Base-by-base conservation (phyloP, 1,139 yeast genomes). In the Taiozyma sp. region DNA sequence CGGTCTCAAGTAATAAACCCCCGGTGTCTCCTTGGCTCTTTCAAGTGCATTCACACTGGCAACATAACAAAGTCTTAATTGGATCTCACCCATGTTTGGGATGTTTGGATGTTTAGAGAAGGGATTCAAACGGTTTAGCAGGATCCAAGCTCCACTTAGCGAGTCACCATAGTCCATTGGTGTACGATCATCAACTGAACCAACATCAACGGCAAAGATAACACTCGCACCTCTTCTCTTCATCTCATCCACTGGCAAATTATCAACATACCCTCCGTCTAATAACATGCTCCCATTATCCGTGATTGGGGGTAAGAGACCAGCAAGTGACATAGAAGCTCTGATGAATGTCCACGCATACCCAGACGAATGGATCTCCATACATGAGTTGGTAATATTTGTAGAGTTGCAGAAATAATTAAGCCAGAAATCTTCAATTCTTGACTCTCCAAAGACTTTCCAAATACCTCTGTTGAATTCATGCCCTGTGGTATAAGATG, bases 281-380 rank as follows among this genome's bases (percentile, higher is more conserved):
- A 93, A 72, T 39, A 93, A 71, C 98, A 93, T 93, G 44, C 88
- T 83, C 0, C 99, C 99, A 53, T 89, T 83, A 59, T 87, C 92
- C 2, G 93, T 78, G 16, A 95, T 83, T 0, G 96, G 96, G 3
- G 99, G 99, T 30, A 93, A 73, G 39, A 93, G 72, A 0, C 99
- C 97, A 1, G 99, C 98, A 50, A 93, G 76, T 1, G 97, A 87
- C 99, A 93, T 93, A 0, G 97, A 90, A 0, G 99, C 99, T 48
- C 99, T 75, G 48, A 93, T 87, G 61, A 88, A 93, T 57, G 98
- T 74, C 99, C 99, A 93, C 27, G 96, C 92, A 65, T 88, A 89
- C 2, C 99, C 99, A 40, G 85, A 78, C 28, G 88, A 83, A 65
- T 93, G 99, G 39, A 92, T 82, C 60, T 93, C 99, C 96, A 93